Base-by-base conservation (phyloP, 2,329 filamentous ascomycete species). In the Neophaeococcomyces mojaviensis region DNA sequence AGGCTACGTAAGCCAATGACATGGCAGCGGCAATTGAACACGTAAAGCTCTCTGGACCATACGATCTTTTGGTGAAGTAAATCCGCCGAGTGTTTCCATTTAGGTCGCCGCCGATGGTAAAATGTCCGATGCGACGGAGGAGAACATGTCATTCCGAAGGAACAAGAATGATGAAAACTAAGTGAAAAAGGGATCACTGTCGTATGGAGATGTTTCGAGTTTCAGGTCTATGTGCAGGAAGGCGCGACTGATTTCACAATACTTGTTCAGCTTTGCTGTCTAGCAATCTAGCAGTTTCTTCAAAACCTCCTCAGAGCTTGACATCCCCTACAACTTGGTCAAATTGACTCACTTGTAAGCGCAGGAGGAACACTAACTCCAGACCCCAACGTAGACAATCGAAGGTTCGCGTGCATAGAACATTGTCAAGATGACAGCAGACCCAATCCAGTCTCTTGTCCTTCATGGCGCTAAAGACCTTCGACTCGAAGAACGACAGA, bases 391-490 rank as follows among this genome's bases (percentile, higher is more conserved):
- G 16, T 15, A 15, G 7, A 15, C 13, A 15, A 15, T 13, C 13
- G 13, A 13, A 35, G 13, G 7, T 5, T 19, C 13, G 7, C 13
- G 13, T 15, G 7, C 13, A 6, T 7, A 35, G 13, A 6, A n/a
- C 7, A 15, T 13, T 5, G 32, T 15, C 13, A 44, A 35, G 40
- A 32, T 32, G 19, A 19, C 41, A 13, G 30, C 41, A 12, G 40
- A 45, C 18, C 42, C 28, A 8, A 49, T 57, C 12, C 47, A 63
- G 48, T 68, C 69, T 3, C 63, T 71, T n/a, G 76, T 82, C 46
- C 69, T 82, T 8, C 76, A 81, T 55, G 78, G 76, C 43, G 71
- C 76, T 22, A 78, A 78, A 63, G 77, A 81, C 55, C 66, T 81
- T 44, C 68, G 75, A 54, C 67, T 80, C 41, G 77, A 80, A 70